These are phyloP conservation scores for Leccinum pachyderme DNA, from an alignment of 1,284 basidiomycete species.

Conservation along the genomic window DNA sequence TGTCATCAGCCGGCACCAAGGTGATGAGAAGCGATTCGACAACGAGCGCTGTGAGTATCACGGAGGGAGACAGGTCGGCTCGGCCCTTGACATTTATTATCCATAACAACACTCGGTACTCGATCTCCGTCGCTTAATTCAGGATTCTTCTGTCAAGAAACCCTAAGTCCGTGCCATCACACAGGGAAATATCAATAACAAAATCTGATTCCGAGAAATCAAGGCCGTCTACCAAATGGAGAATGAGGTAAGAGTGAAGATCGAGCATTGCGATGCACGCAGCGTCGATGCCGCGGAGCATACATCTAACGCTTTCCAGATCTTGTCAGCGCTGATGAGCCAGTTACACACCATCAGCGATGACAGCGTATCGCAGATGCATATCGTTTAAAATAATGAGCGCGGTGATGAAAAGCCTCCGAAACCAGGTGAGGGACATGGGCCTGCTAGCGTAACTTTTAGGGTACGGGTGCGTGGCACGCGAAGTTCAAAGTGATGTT, in stretches of 20 bases:
- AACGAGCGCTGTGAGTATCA: neutral
- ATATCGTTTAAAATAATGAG: neutral
- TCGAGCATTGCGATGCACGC: neutral
- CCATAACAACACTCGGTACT: neutral
- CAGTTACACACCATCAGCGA: neutral
- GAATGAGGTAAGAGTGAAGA: neutral
- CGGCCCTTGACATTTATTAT: neutral
- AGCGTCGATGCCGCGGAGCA: neutral
- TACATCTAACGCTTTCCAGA: neutral
- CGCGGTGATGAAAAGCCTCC: neutral
- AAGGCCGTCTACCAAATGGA: constrained; percentile 1
- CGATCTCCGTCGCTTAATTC: neutral
- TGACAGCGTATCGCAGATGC: neutral
- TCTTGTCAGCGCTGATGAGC: neutral
- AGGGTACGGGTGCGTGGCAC: neutral
- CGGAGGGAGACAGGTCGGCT: neutral
- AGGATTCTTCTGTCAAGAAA: neutral
- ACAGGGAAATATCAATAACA: neutral
- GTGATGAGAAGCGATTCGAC: neutral
- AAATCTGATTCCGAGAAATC: neutral
- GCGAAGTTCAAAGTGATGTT: neutral
- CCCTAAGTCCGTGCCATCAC: neutral
- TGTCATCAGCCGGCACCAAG: neutral
- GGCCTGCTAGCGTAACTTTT: neutral
- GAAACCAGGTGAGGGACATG: neutral